Evolutionary conservation across 1,284 basidiomycete genomes (phyloP), one percentile per base, ranked within the genome.

Genomic region (Cryptococcus wingfieldii): DNA sequence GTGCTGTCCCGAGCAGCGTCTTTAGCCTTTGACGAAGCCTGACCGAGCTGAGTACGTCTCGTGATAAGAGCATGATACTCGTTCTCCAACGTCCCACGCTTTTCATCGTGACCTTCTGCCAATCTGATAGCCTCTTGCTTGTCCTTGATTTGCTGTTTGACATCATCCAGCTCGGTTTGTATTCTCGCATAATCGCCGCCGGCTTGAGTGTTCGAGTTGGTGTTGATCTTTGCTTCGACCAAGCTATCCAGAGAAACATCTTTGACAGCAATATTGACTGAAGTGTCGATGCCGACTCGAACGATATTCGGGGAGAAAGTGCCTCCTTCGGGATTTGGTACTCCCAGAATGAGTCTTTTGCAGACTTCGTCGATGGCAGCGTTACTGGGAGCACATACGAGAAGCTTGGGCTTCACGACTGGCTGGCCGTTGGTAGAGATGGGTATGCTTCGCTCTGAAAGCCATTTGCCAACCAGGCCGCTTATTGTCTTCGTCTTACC

Each of bases 401-500:
- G 82, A 46, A 98, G 80, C 73, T 96, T 96, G 56, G 84, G 78
- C 3, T 80, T 76, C 2, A 80, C 71, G n/a, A 77, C 78, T 61
- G 82, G 83, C 45, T 83, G 80, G 0, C 78, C 76, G 41, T 77
- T 67, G 37, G 69, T 47, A 16, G 69, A 79, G 68, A 88, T 82
- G 16, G 81, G 74, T 27, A 77, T 79, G 10, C 80, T 76, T 5
- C 87, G 83, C 48, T 79, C 82, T 1, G 86, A 83, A 39, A 95
- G 75, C 70, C 89, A 93, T 7, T 87, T 84, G 41, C 90, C 87
- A 2, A 97, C 88, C n/a, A 98, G 81, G 18, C 90, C 92, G 66
- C 92, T 90, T 62, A 99, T 98, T 0, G 96, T 99, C 50, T 92
- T 97, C 10, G 96, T 98, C 78, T 99, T 99, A 42, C 96, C 96